Base-by-base conservation (phyloP, 2,329 filamentous ascomycete species). In the Lecanosticta acicola region DNA sequence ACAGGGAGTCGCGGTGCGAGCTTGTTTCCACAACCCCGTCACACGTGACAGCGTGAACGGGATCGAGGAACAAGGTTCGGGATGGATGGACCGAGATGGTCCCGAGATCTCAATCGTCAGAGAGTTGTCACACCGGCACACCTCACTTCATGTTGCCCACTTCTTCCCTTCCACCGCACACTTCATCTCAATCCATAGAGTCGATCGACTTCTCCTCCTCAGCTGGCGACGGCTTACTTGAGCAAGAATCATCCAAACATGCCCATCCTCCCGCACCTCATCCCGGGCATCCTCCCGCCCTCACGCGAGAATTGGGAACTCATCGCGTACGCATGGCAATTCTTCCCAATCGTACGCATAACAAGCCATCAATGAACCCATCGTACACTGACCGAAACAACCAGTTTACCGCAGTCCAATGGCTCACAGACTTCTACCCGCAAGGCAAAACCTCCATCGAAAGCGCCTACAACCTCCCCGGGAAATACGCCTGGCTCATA, bases 371-470 rank as follows among this genome's bases (percentile, higher is more conserved):
- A 33, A 11, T 32, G 18, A 26, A 38, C 21, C 14, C 17, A 11
- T 14, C 39, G 40, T 13, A n/a, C 34, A 43, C 24, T 19, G 56
- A 41, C 37, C 45, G 53, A 43, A 52, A 21, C n/a, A 37, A 44
- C 10, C 48, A 94, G 88, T 61, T 88, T 53, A 83, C 83, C 0
- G 77, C 80, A 1, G 41, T 79, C 17, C 89, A 95, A 79, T 94
- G 85, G 83, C 48, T 83, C 45, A 70, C 76, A n/a, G 77, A 80
- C 45, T 95, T 80, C 77, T 93, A 96, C 66, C 87, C 87, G 41
- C 88, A 91, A 73, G 93, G 93, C 66, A 97, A 97, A 70, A 95
- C 90, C 2, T 94, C 88, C 3, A 76, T 81, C 14, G 62, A 75
- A 2, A 89, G 84, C 58, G 71, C 71, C 10, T 73, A 93, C 64